These are phyloP conservation scores for Euphorbia lathyris DNA, from an alignment of 345 rosid genomes.

Conservation along the genomic window DNA sequence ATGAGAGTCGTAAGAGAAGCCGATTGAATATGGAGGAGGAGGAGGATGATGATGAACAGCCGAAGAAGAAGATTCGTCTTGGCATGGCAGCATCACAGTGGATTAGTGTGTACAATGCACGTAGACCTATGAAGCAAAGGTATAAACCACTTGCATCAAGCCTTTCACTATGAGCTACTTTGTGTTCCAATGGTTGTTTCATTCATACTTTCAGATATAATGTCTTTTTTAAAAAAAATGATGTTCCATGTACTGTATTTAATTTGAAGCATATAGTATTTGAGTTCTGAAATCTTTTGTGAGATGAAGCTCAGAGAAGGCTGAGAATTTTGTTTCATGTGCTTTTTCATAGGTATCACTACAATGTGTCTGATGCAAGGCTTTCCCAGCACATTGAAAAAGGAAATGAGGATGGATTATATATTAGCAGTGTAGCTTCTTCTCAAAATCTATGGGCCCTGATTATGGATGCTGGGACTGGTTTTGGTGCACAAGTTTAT, in stretches of 20 bases:
- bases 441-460: slow-evolving; percentile 95
- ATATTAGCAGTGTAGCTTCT: slow-evolving; percentile 87
- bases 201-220: background rate
- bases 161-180: slow-evolving; percentile 4
- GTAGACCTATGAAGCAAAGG: slow-evolving; percentile 97
- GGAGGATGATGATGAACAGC: slow-evolving; percentile 71
- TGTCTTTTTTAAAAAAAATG: too few species aligned
- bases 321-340: background rate
- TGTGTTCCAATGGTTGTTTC: background rate
- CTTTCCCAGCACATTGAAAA: slow-evolving; percentile 79
- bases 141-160: slow-evolving; percentile 16
- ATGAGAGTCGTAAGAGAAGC: slow-evolving; percentile 76
- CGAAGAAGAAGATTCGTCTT: slow-evolving; percentile 74
- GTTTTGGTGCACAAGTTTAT: slow-evolving; percentile 81
- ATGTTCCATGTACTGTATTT: background rate
- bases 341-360: slow-evolving; percentile 66
- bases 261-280: background rate
- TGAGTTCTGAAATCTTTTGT: background rate
- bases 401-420: slow-evolving; percentile 92
- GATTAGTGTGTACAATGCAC: slow-evolving; percentile 89
- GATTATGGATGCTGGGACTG: slow-evolving; percentile 96
- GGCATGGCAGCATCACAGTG: slow-evolving; percentile 95
- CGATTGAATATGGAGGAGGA: slow-evolving; percentile 66
- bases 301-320: background rate
- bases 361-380: slow-evolving; percentile 83